Conservation (phyloP, 1,284 basidiomycete species). For the Rhodotorula sp. region DNA sequence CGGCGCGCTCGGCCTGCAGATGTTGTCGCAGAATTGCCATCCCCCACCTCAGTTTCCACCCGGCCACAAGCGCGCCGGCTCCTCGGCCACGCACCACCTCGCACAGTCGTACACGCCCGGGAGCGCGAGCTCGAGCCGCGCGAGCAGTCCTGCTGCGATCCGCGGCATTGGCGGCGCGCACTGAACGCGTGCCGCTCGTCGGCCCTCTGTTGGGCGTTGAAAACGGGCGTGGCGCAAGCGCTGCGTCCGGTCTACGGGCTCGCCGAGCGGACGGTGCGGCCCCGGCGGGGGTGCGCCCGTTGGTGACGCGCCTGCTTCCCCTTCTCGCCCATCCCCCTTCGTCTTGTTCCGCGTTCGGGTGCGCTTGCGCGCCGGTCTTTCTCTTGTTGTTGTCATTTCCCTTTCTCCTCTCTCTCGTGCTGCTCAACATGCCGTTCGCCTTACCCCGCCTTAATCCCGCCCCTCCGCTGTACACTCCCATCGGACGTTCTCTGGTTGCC, state of each 20-base stretch:
- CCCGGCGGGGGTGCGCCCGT: background rate
- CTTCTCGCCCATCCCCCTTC: background rate
- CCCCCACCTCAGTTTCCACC: conserved; percentile 47
- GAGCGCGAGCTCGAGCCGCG: conserved; percentile 6
- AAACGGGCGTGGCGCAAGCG: too few species aligned
- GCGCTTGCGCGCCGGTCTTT: background rate
- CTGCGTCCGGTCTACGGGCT: too few species aligned
- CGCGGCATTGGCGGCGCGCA: conserved; percentile 8
- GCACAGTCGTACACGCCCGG: conserved; percentile 16
- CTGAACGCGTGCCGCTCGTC: background rate
- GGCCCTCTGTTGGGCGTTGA: too few species aligned
- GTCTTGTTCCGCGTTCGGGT: background rate
- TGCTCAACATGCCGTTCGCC: background rate
- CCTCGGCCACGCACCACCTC: conserved; percentile 19
- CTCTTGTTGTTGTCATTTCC: background rate
- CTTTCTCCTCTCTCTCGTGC: background rate
- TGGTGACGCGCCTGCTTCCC: background rate
- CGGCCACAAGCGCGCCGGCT: conserved; percentile 39
- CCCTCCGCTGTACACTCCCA: background rate
- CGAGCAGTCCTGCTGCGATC: conserved; percentile 8
- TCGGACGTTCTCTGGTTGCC: background rate
- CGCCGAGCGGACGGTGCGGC: background rate
- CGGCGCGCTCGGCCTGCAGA: conserved; percentile 77
- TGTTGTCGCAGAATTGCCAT: conserved; percentile 82
- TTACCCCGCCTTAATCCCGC: background rate